A percentile compares a stretch with the other conserved stretches of the same genome.
These are phyloP conservation scores for Petrea volubilis DNA, from an alignment of 257 asterid genomes.

Conservation along the genomic window DNA sequence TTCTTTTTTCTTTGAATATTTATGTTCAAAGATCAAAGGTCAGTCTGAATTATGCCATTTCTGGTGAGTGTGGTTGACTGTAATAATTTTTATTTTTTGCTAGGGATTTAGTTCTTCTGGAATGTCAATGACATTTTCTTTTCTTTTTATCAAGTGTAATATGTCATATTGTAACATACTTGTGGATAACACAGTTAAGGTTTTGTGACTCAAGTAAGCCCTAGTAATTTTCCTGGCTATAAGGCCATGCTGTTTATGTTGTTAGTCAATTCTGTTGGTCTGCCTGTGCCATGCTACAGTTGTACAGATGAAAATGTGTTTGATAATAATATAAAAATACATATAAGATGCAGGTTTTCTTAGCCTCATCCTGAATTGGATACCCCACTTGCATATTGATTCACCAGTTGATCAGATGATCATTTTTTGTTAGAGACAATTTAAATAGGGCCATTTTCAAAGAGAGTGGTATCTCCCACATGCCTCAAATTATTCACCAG, in stretches of 20 bases:
- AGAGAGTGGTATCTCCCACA: constrained; percentile 37
- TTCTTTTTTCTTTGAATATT: neutral
- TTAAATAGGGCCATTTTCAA: constrained; percentile 29
- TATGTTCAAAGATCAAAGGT: neutral
- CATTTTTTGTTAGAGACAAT: constrained; percentile 40
- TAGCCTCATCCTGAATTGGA: constrained; percentile 15
- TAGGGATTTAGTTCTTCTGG: neutral
- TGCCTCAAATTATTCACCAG: constrained; percentile 25
- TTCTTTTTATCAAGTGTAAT: neutral
- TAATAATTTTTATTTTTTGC: neutral
- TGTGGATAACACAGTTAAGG: neutral
- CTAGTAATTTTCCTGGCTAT: constrained; percentile 8
- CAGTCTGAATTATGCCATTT: neutral
- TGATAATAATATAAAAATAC: neutral
- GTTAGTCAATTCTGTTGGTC: constrained; percentile 14
- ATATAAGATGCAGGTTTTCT: neutral
- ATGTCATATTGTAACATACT: constrained; percentile 1
- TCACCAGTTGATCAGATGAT: constrained; percentile 35
- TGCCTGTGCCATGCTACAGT: neutral
- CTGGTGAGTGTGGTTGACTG: neutral
- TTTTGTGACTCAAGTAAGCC: constrained; percentile 1
- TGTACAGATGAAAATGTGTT: neutral
- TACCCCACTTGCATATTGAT: constrained; percentile 20
- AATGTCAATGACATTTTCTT: neutral
- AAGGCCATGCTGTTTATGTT: neutral